Evolutionary conservation across 805 yeast species (phyloP).

Genomic region (Metschnikowia kofuensis): DNA sequence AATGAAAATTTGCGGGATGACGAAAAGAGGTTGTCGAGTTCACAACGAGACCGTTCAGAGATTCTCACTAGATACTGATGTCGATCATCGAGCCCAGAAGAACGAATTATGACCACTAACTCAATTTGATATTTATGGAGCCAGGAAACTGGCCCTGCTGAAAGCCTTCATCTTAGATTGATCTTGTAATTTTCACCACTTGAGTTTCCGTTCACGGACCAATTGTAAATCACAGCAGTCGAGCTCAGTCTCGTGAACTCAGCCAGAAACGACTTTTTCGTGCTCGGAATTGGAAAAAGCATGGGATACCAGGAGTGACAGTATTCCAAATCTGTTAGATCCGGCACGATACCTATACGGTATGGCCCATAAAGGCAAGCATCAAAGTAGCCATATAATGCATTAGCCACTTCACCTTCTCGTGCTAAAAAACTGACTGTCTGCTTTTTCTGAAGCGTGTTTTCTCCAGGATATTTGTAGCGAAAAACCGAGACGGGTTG

Average conservation of each 20-base stretch:
- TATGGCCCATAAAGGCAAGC: slow-evolving; percentile 64
- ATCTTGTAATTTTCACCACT: slow-evolving; percentile 3
- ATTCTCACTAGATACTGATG: no score
- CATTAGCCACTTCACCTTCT: slow-evolving; percentile 45
- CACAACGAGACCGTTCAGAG: no score
- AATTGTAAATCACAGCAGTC: slow-evolving; percentile 11
- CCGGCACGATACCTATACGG: slow-evolving; percentile 42
- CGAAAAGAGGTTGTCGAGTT: no score
- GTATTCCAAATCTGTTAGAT: slow-evolving; percentile 12
- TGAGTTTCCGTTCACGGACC: slow-evolving; percentile 10
- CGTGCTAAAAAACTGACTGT: slow-evolving; percentile 37
- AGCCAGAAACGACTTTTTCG: slow-evolving; percentile 5
- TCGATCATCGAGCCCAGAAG: no score
- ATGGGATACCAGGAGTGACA: slow-evolving; percentile 41
- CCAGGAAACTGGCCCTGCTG: no score
- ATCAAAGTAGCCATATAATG: slow-evolving; percentile 71
- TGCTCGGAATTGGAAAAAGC: slow-evolving; percentile 27
- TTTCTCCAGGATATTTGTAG: slow-evolving; percentile 49
- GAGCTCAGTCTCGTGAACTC: slow-evolving; percentile 10
- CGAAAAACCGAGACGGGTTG: slow-evolving; percentile 57
- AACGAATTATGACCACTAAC: no score
- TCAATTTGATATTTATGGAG: no score
- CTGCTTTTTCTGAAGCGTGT: slow-evolving; percentile 21
- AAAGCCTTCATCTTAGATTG: not conserved
- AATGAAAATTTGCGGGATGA: no score